Percentiles rank a stretch among this genome's conserved stretches.
These are phyloP conservation scores for Meira miltonrushii DNA, from an alignment of 1,284 basidiomycete species.

Conservation along the genomic window DNA sequence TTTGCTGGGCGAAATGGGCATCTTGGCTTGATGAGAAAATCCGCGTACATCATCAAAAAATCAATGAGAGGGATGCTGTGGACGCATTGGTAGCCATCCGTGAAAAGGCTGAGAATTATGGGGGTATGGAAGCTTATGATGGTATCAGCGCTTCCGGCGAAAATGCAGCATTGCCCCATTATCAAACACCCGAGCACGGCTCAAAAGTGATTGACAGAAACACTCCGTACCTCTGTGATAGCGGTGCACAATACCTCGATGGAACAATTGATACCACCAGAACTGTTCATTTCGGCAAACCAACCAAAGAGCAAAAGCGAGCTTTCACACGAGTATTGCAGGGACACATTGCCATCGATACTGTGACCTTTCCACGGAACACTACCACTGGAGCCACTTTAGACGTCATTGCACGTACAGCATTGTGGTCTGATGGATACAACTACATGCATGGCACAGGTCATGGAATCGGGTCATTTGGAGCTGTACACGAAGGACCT, in stretches of 20 bases:
- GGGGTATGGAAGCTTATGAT: constrained; percentile 44
- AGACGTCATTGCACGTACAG: constrained; percentile 75
- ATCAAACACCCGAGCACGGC: constrained; percentile 41
- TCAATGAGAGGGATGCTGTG: constrained; percentile 42
- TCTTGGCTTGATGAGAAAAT: constrained; percentile 49
- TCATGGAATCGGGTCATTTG: constrained; percentile 46
- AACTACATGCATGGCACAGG: constrained; percentile 61
- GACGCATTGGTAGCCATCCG: constrained; percentile 27
- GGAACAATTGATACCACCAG: constrained; percentile 93
- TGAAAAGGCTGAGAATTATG: constrained; percentile 27
- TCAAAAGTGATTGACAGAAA: constrained; percentile 34
- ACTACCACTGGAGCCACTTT: constrained; percentile 69
- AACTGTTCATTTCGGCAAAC: constrained; percentile 78
- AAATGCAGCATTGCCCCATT: constrained; percentile 48
- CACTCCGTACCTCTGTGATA: constrained; percentile 77
- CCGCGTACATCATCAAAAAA: constrained; percentile 17
- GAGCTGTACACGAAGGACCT: constrained; percentile 51
- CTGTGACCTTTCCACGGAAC: constrained; percentile 75
- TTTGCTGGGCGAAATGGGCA: constrained; percentile 47
- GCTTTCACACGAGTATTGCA: constrained; percentile 91
- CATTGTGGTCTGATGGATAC: constrained; percentile 76
- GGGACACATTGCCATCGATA: constrained; percentile 88
- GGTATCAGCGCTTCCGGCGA: constrained; percentile 43
- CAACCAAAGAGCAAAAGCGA: constrained; percentile 65
- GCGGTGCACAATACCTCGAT: constrained; percentile 81